Base-by-base conservation (phyloP, 495 filamentous ascomycete genomes). In the Annulohypoxylon maeteangense region DNA sequence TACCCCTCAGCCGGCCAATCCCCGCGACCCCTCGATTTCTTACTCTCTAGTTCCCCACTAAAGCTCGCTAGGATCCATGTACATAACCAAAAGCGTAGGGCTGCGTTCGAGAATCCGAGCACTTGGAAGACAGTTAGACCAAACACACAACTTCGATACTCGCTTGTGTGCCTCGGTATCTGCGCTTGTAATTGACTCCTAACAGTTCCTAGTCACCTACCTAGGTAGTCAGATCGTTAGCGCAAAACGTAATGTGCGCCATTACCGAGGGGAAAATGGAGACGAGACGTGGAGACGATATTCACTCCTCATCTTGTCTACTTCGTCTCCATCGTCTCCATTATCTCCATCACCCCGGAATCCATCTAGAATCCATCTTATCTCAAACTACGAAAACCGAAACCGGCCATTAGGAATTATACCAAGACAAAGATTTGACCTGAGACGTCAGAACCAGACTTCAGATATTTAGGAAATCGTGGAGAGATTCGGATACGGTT, bases 41-140 rank as follows among this genome's bases (percentile, higher is more conserved):
- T 16, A 66, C 40, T 51, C 62, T 38, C 40, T 65, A 57, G 20
- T 42, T 54, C 51, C 23, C 40, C 48, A 48, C 70, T 64, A 68
- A 60, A 44, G 31, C 34, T 58, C 36, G 48, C 62, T 61, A 40
- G 65, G 32, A 53, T 44, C 45, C 12, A 68, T 68, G 64, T 72
- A 67, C 70, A 53, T 72, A 72, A 65, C 70, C 70, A 60, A 68
- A 65, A 65, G 70, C 60, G 65, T 72, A 72, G 70, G 70, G 70
- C 70, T 73, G 65, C 65, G 70, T 69, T 68, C 48, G 25, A 67
- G 47, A 56, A 65, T 57, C 65, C 62, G 40, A 62, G 61, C 31
- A 68, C 47, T 40, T 65, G 65, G 65, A 23, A 69, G 34, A 45
- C 25, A 62, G 36, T 44, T 32, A 62, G 20, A 22, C 11, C 8